Base-by-base conservation (phyloP, 257 asterid genomes). In the Solanum medicagineum region DNA sequence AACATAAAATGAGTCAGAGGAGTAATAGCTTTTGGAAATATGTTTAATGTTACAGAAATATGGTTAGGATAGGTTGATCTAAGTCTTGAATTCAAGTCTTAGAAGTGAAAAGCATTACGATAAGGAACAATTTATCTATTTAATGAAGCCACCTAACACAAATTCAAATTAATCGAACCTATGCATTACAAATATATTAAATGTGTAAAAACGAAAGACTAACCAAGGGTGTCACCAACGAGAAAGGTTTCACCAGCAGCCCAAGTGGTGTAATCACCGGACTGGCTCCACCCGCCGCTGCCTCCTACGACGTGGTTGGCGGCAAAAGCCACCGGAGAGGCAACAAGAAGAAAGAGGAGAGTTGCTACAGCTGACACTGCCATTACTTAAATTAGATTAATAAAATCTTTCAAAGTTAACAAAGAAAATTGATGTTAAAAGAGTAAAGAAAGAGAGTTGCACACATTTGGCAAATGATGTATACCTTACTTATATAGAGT, bases 231-330 rank as follows among this genome's bases (percentile, higher is more conserved):
- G 84, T 94, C 98, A 3, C 91, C 94, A 10, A 85, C 79, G 10
- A 57, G 26, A 85, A 93, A 94, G 29, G 89, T 91, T 66, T 73
- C 70, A 65, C 86, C 91, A 12, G 68, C 69, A 51, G 94, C 91
- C 98, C 98, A 94, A 26, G 17, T 55, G 53, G 1, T 85, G 49
- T 90, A 93, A 85, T 90, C 80, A 36, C 71, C 84, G 15, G 75
- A 65, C 19, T 83, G 84, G 80, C 12, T 60, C 97, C 98, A 94
- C 60, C 92, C 92, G 12, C 53, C 5, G 56, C 10, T 5, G 71
- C 90, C 97, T 9, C 97, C 98, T 2, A 94, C 97, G 20, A 44
- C 60, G 88, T 90, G 90, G 49, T 89, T 83, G 6, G 85, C 89
- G 66, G 86, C 92, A 26, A 90, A 91, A 60, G 88, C 91, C 1